phyloP scores from a whole-genome alignment of 169 alveolate genomes.

The Amoebophrya sp. region DNA sequence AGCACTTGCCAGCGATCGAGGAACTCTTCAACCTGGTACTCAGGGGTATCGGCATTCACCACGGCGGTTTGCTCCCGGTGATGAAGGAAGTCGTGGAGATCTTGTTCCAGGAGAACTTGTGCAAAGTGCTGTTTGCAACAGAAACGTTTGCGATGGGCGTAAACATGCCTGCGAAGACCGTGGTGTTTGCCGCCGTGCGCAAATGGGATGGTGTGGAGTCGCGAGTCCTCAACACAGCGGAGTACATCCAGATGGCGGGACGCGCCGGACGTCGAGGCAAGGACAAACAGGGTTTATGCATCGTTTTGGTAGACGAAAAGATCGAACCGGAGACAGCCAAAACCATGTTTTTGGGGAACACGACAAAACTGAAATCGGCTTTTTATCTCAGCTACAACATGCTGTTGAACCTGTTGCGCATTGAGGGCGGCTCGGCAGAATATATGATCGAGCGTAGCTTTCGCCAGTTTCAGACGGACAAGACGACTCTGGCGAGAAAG shows the following conservation, averaged over 20 bases:
- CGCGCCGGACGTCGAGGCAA: conserved; percentile 99
- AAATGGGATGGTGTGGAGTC: conserved; percentile 84
- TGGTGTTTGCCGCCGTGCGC: conserved; percentile 73
- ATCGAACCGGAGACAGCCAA: conserved; percentile 89
- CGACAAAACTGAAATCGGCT: conserved; percentile 47
- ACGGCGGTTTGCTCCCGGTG: conserved; percentile 88
- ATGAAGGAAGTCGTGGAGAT: conserved; percentile 73
- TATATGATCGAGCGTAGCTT: conserved; percentile 90
- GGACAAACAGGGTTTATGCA: conserved; percentile 93
- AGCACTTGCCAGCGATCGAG: conserved; percentile 49
- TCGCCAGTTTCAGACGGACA: conserved; percentile 88
- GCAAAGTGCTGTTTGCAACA: conserved; percentile 93
- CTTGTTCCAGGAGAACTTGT: conserved; percentile 66
- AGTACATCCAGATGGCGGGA: conserved; percentile 95
- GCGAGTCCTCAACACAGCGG: conserved; percentile 80
- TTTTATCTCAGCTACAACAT: conserved; percentile 71
- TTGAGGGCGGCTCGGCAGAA: conserved; percentile 83
- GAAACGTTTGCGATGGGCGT: conserved; percentile 99
- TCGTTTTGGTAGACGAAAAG: conserved; percentile 86
- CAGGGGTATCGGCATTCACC: conserved; percentile 86
- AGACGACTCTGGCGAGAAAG: conserved; percentile 66
- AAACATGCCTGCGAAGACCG: conserved; percentile 99
- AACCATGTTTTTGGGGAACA: conserved; percentile 65
- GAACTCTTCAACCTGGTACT: conserved; percentile 44
- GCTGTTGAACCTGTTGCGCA: conserved; percentile 90